Evolutionary conservation across 106 monocot genomes (phyloP), one percentile per base, ranked within the genome.

Genomic region (Acorus gramineus): DNA sequence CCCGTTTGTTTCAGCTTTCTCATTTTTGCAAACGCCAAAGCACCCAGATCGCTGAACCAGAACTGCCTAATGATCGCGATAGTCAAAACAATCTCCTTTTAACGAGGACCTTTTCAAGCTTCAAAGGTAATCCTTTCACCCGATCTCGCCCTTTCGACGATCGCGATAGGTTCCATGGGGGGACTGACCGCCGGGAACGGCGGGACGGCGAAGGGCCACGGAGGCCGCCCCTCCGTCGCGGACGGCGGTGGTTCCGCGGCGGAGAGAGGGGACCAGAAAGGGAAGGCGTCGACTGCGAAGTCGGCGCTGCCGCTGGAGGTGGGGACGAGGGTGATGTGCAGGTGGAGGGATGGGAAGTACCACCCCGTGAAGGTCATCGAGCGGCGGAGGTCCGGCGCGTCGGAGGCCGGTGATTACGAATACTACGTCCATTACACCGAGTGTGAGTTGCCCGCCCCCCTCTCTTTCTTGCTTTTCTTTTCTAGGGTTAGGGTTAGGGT

Each of bases 351-450:
- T 61, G 83, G 81, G 73, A 99, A 99, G 68, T 80, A 84, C 65
- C 92, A 89, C 59, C 92, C 98, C 3, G 98, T 92, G 4, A 99
- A 86, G 81, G 92, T 99, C 64, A 92, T 99, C 71, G 98, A 99
- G 80, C 76, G 89, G 28, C 82, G 92, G 2, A 89, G 82, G 68
- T 13, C 70, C 53, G 50, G 65, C 9, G 59, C 51, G 5, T 60
- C 62, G 0, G 71, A 55, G 3, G 43, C 73, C 45, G 61, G 53
- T 43, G 85, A 88, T 45, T 89, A 86, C 68, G 92, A 99, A 71
- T 99, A 92, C 61, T 99, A 99, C 72, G 92, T 99, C 56, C 98
- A 99, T 66, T 92, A 99, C 72, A 86, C 85, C 42, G 98, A 92
- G 70, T 92, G 98, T 92, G 68, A 77, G 98, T 71, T 50, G 10